A percentile compares a stretch with the other conserved stretches of the same genome.
Conservation (phyloP, 176 grass and related monocot species). For the Cenchrus americanus region DNA sequence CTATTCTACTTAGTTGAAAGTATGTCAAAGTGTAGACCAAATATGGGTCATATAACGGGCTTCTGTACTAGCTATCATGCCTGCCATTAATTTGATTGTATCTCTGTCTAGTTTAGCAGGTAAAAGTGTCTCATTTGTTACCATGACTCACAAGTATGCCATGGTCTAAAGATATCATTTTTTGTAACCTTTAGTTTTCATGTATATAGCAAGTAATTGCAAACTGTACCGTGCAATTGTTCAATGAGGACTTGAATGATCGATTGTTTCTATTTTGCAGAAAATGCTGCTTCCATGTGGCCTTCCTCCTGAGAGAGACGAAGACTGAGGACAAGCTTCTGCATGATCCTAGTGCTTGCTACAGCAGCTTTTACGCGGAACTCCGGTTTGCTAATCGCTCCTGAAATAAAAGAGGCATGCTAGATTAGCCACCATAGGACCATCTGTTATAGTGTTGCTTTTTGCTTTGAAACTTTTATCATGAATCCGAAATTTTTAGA, state of each 20-base stretch:
- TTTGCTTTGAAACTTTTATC: background rate
- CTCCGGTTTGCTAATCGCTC: background rate
- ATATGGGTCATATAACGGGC: background rate
- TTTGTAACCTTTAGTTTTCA: background rate
- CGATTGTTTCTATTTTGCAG: slow-evolving; percentile 44
- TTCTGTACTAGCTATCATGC: background rate
- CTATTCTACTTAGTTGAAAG: slow-evolving; percentile 8
- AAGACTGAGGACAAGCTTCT: slow-evolving; percentile 53
- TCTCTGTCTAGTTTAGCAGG: background rate
- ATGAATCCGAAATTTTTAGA: background rate
- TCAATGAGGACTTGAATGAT: background rate
- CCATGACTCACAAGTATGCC: background rate
- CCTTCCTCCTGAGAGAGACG: slow-evolving; percentile 68
- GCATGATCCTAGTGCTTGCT: background rate
- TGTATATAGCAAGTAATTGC: background rate
- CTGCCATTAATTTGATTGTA: background rate
- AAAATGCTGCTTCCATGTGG: slow-evolving; percentile 84
- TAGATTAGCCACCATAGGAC: background rate
- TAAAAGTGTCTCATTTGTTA: slow-evolving; percentile 9
- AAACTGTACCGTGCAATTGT: background rate
- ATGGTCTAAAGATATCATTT: background rate
- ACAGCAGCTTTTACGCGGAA: background rate
- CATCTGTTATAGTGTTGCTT: background rate
- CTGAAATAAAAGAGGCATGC: background rate
- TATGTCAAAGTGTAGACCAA: background rate